Base-by-base conservation (phyloP, 2,329 filamentous ascomycete genomes). In the Neopestalotiopsis clavispora region DNA sequence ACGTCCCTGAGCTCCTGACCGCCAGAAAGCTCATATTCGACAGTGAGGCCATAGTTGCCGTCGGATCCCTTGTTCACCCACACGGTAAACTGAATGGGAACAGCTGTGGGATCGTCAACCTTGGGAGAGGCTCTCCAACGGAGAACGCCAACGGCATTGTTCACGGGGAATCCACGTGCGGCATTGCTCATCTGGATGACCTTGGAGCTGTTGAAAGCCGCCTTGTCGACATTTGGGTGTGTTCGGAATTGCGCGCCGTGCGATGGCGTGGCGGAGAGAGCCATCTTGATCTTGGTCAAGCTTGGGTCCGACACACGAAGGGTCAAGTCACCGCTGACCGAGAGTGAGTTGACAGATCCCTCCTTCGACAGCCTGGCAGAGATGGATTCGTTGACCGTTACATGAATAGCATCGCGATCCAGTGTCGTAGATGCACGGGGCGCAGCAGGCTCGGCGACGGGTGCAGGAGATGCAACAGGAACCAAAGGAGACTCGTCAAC, bases 1-100 rank as follows among this genome's bases (percentile, higher is more conserved):
- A 98, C 95, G 77, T 98, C 94, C 72, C 90, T 92, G 69, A 99
- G 85, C 13, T 89, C 82, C 73, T 95, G 93, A 1, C 90, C 87
- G 65, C 94, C 93, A 0, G 93, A 95, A 69, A 97, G 88, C 80
- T 99, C 96, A 79, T 98, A 99, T 81, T 98, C 96, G 42, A 98
- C 89, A 1, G 95, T 99, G 77, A 99, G 90, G 72, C 93, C 97
- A 81, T 92, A 97, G 76, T 91, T 94, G 78, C 90, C 90, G 61
- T 91, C 89, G 28, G 90, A 88, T 62, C 93, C 92, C 81, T 95
- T 94, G 82, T 97, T 98, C 70, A 97, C 94, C 96, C 96, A 99
- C 49, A 98, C 95, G 2, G 94, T 98, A 80, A 99, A 98, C 49
- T 93, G 96, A 76, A 99, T 96, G 7, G 96, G 96, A 49, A 97